These are phyloP conservation scores for Larix kaempferi DNA, from an alignment of 75 land plant species.

Conservation along the genomic window DNA sequence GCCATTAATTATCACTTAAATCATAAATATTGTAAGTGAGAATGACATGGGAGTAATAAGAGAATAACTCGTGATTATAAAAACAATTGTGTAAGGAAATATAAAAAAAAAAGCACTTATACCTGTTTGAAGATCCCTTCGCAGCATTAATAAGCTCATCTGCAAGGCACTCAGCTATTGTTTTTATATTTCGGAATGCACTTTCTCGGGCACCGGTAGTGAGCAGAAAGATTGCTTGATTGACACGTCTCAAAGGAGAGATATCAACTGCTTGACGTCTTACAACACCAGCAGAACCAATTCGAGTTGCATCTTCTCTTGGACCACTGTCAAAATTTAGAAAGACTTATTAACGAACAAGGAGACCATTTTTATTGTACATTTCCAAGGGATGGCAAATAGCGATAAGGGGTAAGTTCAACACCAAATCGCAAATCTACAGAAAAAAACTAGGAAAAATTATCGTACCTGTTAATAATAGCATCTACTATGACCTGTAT, in stretches of 20 bases:
- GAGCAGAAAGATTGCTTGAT: conserved; percentile 58
- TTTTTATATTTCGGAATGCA: conserved; percentile 58
- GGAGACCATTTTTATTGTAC: not conserved
- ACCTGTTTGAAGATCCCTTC: conserved; percentile 72
- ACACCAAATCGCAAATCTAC: not conserved
- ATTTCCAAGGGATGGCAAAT: not conserved
- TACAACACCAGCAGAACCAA: conserved; percentile 85
- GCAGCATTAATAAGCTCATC: conserved; percentile 74
- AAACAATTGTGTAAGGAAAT: not conserved
- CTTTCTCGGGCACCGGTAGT: conserved; percentile 64
- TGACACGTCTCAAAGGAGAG: conserved; percentile 66
- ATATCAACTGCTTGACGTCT: conserved; percentile 89
- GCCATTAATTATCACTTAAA: not conserved
- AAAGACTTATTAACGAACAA: not conserved
- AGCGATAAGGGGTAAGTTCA: not conserved
- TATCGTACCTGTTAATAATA: conserved; percentile 62
- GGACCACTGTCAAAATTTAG: conserved; percentile 51
- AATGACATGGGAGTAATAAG: not conserved
- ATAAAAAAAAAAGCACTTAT: not conserved
- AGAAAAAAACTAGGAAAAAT: not conserved
- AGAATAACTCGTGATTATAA: not conserved
- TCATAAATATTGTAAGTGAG: not conserved
- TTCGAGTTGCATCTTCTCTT: conserved; percentile 72
- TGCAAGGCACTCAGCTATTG: conserved; percentile 62
- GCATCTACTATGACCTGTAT: conserved; percentile 82